Percentiles rank a stretch among this genome's conserved stretches.
phyloP scores from a whole-genome alignment of 2,329 filamentous ascomycete genomes.

The Pseudogymnoascus sp. region DNA sequence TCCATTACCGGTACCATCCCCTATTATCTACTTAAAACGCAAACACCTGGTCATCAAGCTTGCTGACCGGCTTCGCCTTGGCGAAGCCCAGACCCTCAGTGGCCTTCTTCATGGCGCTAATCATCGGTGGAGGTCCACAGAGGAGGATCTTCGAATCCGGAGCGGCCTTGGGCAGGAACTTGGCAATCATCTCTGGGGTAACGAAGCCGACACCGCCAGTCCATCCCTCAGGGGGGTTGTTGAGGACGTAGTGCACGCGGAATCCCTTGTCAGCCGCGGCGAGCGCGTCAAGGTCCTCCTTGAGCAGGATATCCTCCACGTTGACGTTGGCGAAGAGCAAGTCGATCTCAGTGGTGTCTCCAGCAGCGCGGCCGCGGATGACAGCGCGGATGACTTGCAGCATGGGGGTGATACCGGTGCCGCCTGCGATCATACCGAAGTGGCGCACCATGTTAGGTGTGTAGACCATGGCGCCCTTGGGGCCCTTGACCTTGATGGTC shows the following conservation, averaged over 20 bases:
- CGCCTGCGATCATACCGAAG: slow-evolving; percentile 97
- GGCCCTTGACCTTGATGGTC: slow-evolving; percentile 81
- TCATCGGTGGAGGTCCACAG: slow-evolving; percentile 94
- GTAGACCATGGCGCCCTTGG: slow-evolving; percentile 97
- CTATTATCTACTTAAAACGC: slow-evolving; percentile 56
- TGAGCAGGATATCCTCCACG: slow-evolving; percentile 81
- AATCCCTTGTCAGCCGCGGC: slow-evolving; percentile 70
- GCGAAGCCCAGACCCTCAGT: slow-evolving; percentile 81
- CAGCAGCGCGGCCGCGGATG: slow-evolving; percentile 66
- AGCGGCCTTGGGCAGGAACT: slow-evolving; percentile 73
- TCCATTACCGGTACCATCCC: neutral
- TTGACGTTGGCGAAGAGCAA: slow-evolving; percentile 97
- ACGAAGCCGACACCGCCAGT: slow-evolving; percentile 90
- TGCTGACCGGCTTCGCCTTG: slow-evolving; percentile 91
- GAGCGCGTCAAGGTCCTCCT: slow-evolving; percentile 80
- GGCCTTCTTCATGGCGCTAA: slow-evolving; percentile 93
- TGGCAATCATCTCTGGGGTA: slow-evolving; percentile 90
- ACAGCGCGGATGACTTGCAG: slow-evolving; percentile 91
- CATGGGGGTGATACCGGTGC: slow-evolving; percentile 98
- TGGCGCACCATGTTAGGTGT: slow-evolving; percentile 92
- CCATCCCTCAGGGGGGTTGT: slow-evolving; percentile 91
- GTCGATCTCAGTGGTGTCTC: slow-evolving; percentile 82
- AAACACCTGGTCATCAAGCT: slow-evolving; percentile 96
- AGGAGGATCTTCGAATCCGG: slow-evolving; percentile 87
- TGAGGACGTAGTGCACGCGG: slow-evolving; percentile 88